Base-by-base conservation (phyloP, 2,329 filamentous ascomycete genomes). In the Monilinia fructicola region DNA sequence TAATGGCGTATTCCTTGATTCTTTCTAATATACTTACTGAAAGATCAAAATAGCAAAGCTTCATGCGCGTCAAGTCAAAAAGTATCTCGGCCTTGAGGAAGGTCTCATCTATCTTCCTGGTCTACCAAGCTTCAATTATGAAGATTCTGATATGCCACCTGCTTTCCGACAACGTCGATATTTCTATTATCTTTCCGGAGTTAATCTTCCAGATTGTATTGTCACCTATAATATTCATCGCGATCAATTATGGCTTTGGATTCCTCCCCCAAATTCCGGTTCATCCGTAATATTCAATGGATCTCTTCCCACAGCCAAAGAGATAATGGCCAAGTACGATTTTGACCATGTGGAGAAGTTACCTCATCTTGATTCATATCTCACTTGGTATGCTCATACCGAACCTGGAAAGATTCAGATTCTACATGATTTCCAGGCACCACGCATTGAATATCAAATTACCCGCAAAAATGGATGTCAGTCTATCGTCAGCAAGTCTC, bases 241-340 rank as follows among this genome's bases (percentile, higher is more conserved):
- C 14, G 89, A 93, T 75, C 78, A 80, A 28, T 83, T 95, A 66
- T 86, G 84, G 6, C 84, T 94, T 38, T 95, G 90, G 84, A 87
- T 94, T 58, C 90, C 90, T 2, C 85, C 86, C 38, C 70, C 85
- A 88, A 70, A 85, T 90, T 70, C 85, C 84, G 18, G 81, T 80
- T 21, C 81, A 84, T 71, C 80, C 85, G 71, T 75, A 14, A 83
- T 91, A 59, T 92, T 85, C 83, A 85, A 85, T 73, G 89, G 89
- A 21, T 81, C 80, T 44, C 85, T 83, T 28, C 87, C 87, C 0
- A 83, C 82, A 12, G 79, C 81, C 14, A 83, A 87, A 18, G 86
- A 91, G 67, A 89, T 88, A 67, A 79, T 85, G 70, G 79, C 79
- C 2, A 81, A 79, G 65, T 88, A 87, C 71, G 88, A 94, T 70